Evolutionary conservation across 148 eudicot species (phyloP).

Genomic region (Amaranthus palmeri): DNA sequence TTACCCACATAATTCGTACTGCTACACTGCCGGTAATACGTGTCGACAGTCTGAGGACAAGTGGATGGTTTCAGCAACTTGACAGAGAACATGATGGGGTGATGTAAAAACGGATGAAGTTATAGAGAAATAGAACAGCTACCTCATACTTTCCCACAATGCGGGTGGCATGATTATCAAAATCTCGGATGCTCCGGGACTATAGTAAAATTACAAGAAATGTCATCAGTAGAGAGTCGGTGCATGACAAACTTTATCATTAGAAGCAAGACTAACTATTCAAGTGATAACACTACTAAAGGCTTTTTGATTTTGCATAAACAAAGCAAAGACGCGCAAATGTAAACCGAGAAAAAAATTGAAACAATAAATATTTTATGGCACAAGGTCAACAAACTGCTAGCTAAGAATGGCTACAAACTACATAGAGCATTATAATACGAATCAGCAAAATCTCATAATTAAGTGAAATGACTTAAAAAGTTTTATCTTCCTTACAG

Average conservation of each 20-base stretch:
- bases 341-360: neutral
- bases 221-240: slow-evolving; percentile 1
- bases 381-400: neutral
- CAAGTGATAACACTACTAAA: neutral
- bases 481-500: neutral
- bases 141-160: slow-evolving; percentile 85
- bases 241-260: neutral
- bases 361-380: neutral
- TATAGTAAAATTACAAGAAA: slow-evolving; percentile 26
- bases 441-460: neutral
- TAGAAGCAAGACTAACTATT: neutral
- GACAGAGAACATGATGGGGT: neutral
- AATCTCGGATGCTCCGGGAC: slow-evolving; percentile 85
- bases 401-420: neutral
- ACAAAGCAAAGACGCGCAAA: neutral
- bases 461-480: neutral
- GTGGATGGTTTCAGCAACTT: slow-evolving; percentile 19
- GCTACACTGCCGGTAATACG: slow-evolving; percentile 82
- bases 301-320: neutral
- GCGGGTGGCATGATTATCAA: slow-evolving; percentile 81
- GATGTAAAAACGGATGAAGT: neutral
- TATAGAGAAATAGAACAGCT: slow-evolving; percentile 2
- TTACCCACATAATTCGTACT: slow-evolving; percentile 58
- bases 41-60: slow-evolving; percentile 67
- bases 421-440: neutral